Evolutionary conservation across 352 stramenopile genomes (phyloP), one percentile per base, ranked within the genome.

Genomic region (Globisporangium solare): DNA sequence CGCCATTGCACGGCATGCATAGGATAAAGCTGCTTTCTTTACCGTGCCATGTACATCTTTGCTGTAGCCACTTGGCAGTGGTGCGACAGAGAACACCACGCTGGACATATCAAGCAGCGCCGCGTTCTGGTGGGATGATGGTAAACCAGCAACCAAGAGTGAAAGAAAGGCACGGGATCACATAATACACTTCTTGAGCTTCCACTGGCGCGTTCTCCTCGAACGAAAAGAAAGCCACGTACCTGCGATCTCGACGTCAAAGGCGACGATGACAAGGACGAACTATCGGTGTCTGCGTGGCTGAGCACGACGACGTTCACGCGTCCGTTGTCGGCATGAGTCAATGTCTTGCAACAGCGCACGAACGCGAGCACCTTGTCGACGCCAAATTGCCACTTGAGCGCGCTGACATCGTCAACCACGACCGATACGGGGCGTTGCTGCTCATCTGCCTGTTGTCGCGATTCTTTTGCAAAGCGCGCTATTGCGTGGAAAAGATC

Each of bases 31-130:
- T n/a, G 39, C 15, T 24, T 3, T 31, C 0, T 63, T 21, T 68
- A 92, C 82, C 43, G 79, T 88, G 57, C 82, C 82, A 31, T 92
- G 77, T 3, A 92, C 76, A 42, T 89, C 82, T 49, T 84, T 88
- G 48, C 73, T 88, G 64, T 89, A 92, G 14, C 82, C 82, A 43
- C 71, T 89, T 1, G 71, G 60, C 6, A 92, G 61, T 5, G 79
- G 73, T n/a, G 76, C 67, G 15, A 79, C 76, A 0, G 63, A 47
- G 40, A 89, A 71, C 3, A 74, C 61, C 37, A 87, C 66, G 0
- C 71, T 88, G 21, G 82, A 66, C 32, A 92, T 63, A n/a, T 92
- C 82, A 1, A 63, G 58, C 12, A 92, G 60, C 7, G 73, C 53
- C 2, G 70, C 54, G 20, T 64, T 76, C 81, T 91, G 51, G 22